Evolutionary conservation across 1,139 yeast genomes (phyloP).

Genomic region (Taiozyma sp.): DNA sequence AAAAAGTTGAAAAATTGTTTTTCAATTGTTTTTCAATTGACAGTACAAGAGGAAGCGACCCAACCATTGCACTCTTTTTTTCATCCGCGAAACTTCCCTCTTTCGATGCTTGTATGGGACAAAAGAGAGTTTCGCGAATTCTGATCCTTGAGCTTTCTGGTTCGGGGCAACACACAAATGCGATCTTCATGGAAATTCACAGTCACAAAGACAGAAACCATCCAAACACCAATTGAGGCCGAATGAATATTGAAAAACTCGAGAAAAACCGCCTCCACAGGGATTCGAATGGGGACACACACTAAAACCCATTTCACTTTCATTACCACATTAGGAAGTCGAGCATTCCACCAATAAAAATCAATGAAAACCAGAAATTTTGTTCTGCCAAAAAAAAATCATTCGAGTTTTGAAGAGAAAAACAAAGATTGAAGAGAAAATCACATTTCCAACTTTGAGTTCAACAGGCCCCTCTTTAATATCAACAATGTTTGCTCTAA

Average conservation of each 20-base stretch:
- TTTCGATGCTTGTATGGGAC: neutral
- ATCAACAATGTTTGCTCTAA: slow-evolving; percentile 23
- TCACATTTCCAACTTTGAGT: neutral
- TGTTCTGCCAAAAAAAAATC: slow-evolving; percentile 6
- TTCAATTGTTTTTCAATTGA: neutral
- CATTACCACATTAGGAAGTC: slow-evolving; percentile 14
- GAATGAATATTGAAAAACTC: neutral
- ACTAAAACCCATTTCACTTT: neutral
- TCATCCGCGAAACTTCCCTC: neutral
- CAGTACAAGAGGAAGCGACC: neutral
- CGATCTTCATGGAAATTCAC: neutral
- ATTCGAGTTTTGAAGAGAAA: slow-evolving; percentile 7
- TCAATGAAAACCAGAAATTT: slow-evolving; percentile 8
- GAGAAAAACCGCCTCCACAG: neutral
- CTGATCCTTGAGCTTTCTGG: neutral
- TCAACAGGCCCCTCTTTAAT: neutral
- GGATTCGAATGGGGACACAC: slow-evolving; percentile 8
- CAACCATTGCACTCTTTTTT: neutral
- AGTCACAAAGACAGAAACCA: slow-evolving; percentile 4
- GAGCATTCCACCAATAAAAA: slow-evolving; percentile 17
- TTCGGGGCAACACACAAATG: neutral
- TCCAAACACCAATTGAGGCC: slow-evolving; percentile 2
- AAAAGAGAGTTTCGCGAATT: neutral
- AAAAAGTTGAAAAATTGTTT: slow-evolving; percentile 1
- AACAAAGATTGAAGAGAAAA: neutral